Evolutionary conservation across 78 protist genomes (phyloP), one percentile per base, ranked within the genome.

Genomic region (Dictyostelium intermedium): DNA sequence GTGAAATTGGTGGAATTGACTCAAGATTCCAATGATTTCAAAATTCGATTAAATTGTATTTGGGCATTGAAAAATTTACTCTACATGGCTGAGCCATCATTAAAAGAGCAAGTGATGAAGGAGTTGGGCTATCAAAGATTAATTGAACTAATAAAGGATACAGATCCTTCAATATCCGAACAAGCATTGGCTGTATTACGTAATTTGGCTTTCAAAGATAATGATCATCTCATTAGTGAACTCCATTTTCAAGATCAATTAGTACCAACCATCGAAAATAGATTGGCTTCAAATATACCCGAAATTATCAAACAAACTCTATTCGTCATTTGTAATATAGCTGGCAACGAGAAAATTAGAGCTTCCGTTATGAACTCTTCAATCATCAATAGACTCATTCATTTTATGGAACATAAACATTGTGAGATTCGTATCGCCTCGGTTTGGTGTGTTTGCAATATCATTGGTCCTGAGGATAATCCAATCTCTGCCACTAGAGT

Each of bases 41-140:
- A 91, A 30, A 43, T 96, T 9, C 14, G 96, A 30, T 45, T 91
- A 35, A 96, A 96, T 50, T 27, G 87, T 66, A 37, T 82, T 6
- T 96, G 97, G 97, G 97, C 97, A 18, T 60, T 96, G 20, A 96
- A 96, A 79, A 96, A 96, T 41, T 25, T 96, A 23, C 32, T 96
- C 50, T 96, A 30, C 43, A 25, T 73, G 63, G 92, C 95, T 1
- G 94, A 94, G 9, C 61, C 61, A 0, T 30, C 79, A 9, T 13
- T 80, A 0, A 94, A 85, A 47, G 82, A 78, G 43, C 25, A 14
- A 6, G 82, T 79, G 0, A 34, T 92, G 56, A 94, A 94, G 30
- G 87, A 82, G 25, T 16, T 82, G 20, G 63, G 83, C n/a, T 82
- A 69, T 35, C 78, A 61, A n/a, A 32, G 53, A 25, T 47, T 87